Evolutionary conservation across 257 asterid species (phyloP), one percentile per base, ranked within the genome.

Genomic region (Ligustrum vulgare): DNA sequence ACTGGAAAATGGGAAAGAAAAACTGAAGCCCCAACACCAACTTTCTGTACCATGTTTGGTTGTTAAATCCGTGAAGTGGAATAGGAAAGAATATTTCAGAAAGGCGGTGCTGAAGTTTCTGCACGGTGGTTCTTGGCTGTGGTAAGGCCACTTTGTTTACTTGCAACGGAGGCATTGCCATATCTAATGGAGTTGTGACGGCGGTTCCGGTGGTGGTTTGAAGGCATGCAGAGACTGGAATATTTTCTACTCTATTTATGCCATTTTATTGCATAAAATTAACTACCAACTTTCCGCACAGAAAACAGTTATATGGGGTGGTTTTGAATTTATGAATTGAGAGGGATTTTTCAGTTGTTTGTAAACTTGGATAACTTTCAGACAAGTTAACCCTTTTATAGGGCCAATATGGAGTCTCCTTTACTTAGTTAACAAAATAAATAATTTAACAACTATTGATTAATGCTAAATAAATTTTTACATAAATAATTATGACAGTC

Each of bases 61-160:
- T 85, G 89, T 91, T 86, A 77, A 93, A 93, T 84, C 77, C 79
- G 5, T 91, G 95, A 15, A 93, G 85, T 20, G 97, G 98, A 49
- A 39, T 93, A 0, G 98, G 96, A 86, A 93, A 93, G 77, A 93
- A 91, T 13, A 91, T 88, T 81, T 91, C 97, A 8, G 89, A 82
- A n/a, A 91, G 81, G 67, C 91, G 87, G 79, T 78, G 87, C 32
- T 85, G 81, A 32, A 93, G 95, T 84, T 93, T 93, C 81, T 89
- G 82, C 23, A 66, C 66, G 51, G 98, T 85, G 77, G 95, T 89
- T 69, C 79, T 81, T 3, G 80, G 75, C 56, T 93, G 98, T 33
- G 97, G 97, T 70, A 91, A 80, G 77, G 87, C 80, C 25, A 93
- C 97, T 60, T 32, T 79, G 89, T 91, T 97, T 23, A 87, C 86